Percentiles rank a stretch among this genome's conserved stretches.
Conservation (phyloP, 2,329 filamentous ascomycete species). For the Xenosphaeropsis pyriputrescens region DNA sequence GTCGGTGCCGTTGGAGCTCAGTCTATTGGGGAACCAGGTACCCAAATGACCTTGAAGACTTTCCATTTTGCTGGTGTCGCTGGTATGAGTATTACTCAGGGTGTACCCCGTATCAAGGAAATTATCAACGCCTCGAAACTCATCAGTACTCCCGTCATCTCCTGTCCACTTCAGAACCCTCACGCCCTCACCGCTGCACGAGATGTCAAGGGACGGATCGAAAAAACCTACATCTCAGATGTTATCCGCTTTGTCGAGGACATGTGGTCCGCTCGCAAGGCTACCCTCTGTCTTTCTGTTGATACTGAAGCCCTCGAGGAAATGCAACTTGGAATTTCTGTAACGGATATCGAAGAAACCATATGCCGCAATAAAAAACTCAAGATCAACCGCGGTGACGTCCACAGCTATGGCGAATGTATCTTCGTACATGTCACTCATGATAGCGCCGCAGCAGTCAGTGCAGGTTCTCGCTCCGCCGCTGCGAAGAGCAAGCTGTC, state of each 20-base stretch:
- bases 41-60: conserved; percentile 98
- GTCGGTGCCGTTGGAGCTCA: conserved; percentile 94
- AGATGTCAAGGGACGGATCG: conserved; percentile 83
- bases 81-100: conserved; percentile 97
- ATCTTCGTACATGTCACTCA: conserved; percentile 62
- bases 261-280: conserved; percentile 65
- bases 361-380: conserved; percentile 75
- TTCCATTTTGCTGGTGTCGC: conserved; percentile 99
- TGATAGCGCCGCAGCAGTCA: conserved; percentile 28
- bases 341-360: conserved; percentile 58
- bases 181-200: conserved; percentile 65
- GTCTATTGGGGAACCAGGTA: conserved; percentile 95
- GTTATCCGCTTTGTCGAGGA: conserved; percentile 72
- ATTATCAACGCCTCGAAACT: conserved; percentile 96
- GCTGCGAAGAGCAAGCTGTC: conserved; percentile 10
- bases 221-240: conserved; percentile 85
- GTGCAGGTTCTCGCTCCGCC: conserved; percentile 5
- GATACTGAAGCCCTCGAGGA: conserved; percentile 66
- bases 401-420: conserved; percentile 44
- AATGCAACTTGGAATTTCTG: conserved; percentile 66
- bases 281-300: conserved; percentile 68
- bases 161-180: conserved; percentile 68
- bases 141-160: conserved; percentile 91
- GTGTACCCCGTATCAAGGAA: conserved; percentile 99
- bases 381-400: conserved; percentile 53